Evolutionary conservation across 106 monocot species (phyloP).

Genomic region (Vanilla planifolia): DNA sequence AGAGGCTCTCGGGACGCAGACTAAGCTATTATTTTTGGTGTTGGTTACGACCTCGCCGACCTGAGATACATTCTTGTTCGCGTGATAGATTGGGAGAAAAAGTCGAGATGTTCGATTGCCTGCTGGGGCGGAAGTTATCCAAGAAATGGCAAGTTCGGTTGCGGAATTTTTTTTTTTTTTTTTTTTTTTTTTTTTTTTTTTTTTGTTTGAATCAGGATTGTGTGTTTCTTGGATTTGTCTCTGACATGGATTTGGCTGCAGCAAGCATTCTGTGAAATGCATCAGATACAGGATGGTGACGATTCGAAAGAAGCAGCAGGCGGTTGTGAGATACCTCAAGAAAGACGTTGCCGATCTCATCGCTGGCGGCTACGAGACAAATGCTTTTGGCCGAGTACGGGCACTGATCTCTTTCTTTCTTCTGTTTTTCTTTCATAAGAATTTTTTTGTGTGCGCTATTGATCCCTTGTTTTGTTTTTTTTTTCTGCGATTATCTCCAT

Average conservation of each 20-base stretch:
- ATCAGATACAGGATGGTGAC: conserved; percentile 37
- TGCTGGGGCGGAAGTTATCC: conserved; percentile 69
- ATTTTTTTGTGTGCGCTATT: not conserved
- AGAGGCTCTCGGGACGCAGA: too few relatives aligned
- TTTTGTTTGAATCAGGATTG: not conserved
- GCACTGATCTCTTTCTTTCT: not conserved
- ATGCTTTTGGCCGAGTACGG: conserved; percentile 65
- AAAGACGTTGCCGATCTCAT: conserved; percentile 82
- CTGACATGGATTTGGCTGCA: conserved; percentile 12
- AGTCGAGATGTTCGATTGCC: conserved; percentile 46
- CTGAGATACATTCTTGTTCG: not conserved
- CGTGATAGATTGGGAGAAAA: not conserved
- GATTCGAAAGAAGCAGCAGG: conserved; percentile 66
- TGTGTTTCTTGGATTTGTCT: not conserved
- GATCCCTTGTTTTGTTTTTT: not conserved
- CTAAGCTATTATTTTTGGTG: too few relatives aligned
- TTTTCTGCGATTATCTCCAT: not conserved
- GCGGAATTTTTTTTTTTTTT: not conserved
- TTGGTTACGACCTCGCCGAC: too few relatives aligned
- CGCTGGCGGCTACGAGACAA: conserved; percentile 30
- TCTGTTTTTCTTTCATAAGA: not conserved
- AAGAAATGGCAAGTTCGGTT: conserved; percentile 43
- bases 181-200: too few relatives aligned
- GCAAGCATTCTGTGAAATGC: conserved; percentile 70
- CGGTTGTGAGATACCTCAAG: conserved; percentile 50